Evolutionary conservation across 75 land plant genomes (phyloP).

Genomic region (Ceratopteris richardii): DNA sequence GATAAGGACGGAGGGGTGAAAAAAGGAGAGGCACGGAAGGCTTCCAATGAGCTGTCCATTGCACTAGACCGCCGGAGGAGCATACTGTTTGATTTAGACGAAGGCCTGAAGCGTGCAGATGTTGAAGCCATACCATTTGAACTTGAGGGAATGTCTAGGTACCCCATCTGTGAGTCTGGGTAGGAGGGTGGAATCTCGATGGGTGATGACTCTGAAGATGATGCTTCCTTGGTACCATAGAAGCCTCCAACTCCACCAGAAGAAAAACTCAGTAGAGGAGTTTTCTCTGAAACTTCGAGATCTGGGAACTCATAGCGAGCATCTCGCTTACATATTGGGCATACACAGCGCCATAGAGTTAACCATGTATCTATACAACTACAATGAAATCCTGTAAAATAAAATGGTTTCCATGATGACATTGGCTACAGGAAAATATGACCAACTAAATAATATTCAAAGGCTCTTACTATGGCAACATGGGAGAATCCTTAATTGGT

Average conservation of each 20-base stretch:
- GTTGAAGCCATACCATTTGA: neutral
- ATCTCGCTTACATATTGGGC: conserved; percentile 95
- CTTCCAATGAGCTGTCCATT: neutral
- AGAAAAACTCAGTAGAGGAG: conserved; percentile 55
- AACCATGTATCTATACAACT: conserved; percentile 89
- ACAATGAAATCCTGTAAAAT: conserved; percentile 65
- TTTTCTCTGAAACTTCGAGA: conserved; percentile 72
- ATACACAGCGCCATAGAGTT: conserved; percentile 77
- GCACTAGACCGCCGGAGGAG: neutral
- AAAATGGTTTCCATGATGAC: neutral
- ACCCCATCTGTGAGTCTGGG: neutral
- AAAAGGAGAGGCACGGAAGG: conserved; percentile 4
- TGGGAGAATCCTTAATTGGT: conserved; percentile 17
- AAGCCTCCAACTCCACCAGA: neutral
- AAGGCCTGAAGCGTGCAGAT: neutral
- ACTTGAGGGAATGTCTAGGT: neutral
- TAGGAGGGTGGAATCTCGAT: conserved; percentile 2
- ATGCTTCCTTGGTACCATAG: neutral
- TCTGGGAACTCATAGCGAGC: conserved; percentile 42
- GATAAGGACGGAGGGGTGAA: conserved; percentile 5
- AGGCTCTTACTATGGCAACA: conserved; percentile 14
- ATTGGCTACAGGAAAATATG: neutral
- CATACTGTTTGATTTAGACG: neutral
- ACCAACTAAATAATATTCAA: no score
- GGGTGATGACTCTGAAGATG: conserved; percentile 2